These are phyloP conservation scores for Elsinoe perseae DNA, from an alignment of 2,329 filamentous ascomycete species.

Conservation along the genomic window DNA sequence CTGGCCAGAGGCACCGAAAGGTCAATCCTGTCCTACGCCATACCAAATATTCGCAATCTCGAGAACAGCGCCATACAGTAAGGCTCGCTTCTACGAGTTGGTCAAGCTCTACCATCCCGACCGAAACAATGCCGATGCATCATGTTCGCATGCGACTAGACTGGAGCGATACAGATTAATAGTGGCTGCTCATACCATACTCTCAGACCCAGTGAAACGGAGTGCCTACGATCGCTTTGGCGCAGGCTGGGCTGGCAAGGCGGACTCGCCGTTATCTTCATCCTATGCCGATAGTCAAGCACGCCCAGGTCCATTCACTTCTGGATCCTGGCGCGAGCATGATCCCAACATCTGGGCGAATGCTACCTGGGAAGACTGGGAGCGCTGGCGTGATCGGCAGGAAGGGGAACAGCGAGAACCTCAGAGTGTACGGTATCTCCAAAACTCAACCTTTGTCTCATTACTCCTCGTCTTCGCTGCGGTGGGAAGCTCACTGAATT, in stretches of 20 bases:
- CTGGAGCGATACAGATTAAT: constrained; percentile 88
- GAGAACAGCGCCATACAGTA: constrained; percentile 64
- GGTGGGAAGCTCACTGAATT: constrained; percentile 64
- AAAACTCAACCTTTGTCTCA: constrained; percentile 68
- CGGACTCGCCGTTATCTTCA: constrained; percentile 26
- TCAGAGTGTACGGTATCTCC: constrained; percentile 58
- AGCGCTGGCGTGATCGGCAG: constrained; percentile 54
- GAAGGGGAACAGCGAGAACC: constrained; percentile 33
- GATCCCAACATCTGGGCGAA: constrained; percentile 54
- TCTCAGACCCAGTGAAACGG: constrained; percentile 72
- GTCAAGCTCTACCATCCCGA: constrained; percentile 97
- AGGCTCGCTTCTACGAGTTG: constrained; percentile 76
- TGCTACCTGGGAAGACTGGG: constrained; percentile 98
- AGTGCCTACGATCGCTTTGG: constrained; percentile 76
- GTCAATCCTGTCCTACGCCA: constrained; percentile 57
- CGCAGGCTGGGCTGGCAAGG: constrained; percentile 62
- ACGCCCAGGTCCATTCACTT: constrained; percentile 27
- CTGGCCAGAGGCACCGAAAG: constrained; percentile 31
- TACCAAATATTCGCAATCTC: constrained; percentile 75
- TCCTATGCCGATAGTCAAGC: constrained; percentile 24
- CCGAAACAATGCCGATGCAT: constrained; percentile 36
- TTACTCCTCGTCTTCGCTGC: constrained; percentile 63
- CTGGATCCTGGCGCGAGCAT: constrained; percentile 29
- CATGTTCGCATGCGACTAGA: constrained; percentile 49
- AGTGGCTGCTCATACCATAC: constrained; percentile 77